Base-by-base conservation (phyloP, 345 rosid genomes). In the Cardamine chenopodiifolia region DNA sequence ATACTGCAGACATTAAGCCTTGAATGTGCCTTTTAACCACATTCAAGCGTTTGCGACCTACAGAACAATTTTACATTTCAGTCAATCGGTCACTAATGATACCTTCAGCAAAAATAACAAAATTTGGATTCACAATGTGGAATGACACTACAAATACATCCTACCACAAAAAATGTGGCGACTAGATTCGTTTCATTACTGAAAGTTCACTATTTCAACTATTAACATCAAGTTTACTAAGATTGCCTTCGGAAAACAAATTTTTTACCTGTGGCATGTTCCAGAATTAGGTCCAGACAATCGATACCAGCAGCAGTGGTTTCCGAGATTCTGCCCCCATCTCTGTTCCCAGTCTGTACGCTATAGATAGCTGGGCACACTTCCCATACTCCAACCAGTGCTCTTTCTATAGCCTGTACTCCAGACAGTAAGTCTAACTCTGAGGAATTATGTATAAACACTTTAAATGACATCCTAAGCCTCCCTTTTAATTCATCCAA, bases 231-330 rank as follows among this genome's bases (percentile, higher is more conserved):
- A 28, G 19, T 22, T 50, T 40, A 67, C 61, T 11, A 65, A 39
- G 28, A 37, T 55, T 45, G 18, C 53, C 47, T 66, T 57, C 4
- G 10, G 25, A 49, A 35, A 66, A 74, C 22, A 68, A 47, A 1
- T 6, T 54, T 62, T 73, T 82, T 81, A 95, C 97, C 96, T 85
- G 96, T 80, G 72, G 78, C 90, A 81, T 85, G 81, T 80, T 92
- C 96, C 66, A 92, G 86, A 82, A 92, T 73, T n/a, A 95, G 83
- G 81, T 90, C 97, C 77, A 95, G 86, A 86, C 88, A 95, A 73
- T 92, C 98, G 62, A 95, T 71, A 76, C 91, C 92, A 69, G 88
- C 91, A 12, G 96, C 99, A 78, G 84, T 90, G 18, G 78, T 79
- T 64, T 90, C 76, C 60, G 91, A 85, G 71, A 89, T 85, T 63